Conservation (phyloP, 176 grass and related monocot genomes). For the Hsuehochloa calcarea region DNA sequence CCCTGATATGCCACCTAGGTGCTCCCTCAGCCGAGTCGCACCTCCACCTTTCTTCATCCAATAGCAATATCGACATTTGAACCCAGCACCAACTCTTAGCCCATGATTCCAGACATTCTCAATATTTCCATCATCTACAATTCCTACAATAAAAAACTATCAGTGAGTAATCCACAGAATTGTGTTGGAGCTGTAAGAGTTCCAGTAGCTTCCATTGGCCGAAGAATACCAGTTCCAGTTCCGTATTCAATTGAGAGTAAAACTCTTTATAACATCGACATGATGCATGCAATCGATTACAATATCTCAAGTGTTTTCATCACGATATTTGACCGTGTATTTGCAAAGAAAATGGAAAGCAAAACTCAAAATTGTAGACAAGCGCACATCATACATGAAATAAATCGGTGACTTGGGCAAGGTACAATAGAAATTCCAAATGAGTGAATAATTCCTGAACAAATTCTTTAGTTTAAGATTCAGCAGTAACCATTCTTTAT, state of each 20-base stretch:
- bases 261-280: not conserved
- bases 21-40: too few relatives aligned
- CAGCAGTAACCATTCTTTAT: not conserved
- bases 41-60: too few relatives aligned
- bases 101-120: too few relatives aligned
- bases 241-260: not conserved
- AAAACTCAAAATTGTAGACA: not conserved
- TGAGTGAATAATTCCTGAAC: not conserved
- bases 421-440: not conserved
- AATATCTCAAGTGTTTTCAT: not conserved
- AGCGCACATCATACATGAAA: not conserved
- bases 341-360: not conserved
- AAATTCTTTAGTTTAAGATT: not conserved
- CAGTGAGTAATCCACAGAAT: too few relatives aligned
- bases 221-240: conserved; percentile 8
- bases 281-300: not conserved
- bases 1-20: too few relatives aligned
- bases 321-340: not conserved
- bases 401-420: not conserved
- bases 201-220: not conserved
- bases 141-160: too few relatives aligned
- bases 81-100: too few relatives aligned
- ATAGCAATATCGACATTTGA: too few relatives aligned
- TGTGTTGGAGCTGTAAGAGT: too few relatives aligned
- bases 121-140: too few relatives aligned